Evolutionary conservation across 345 rosid genomes (phyloP), one percentile per base, ranked within the genome.

Genomic region (Hibiscus tridactylites): DNA sequence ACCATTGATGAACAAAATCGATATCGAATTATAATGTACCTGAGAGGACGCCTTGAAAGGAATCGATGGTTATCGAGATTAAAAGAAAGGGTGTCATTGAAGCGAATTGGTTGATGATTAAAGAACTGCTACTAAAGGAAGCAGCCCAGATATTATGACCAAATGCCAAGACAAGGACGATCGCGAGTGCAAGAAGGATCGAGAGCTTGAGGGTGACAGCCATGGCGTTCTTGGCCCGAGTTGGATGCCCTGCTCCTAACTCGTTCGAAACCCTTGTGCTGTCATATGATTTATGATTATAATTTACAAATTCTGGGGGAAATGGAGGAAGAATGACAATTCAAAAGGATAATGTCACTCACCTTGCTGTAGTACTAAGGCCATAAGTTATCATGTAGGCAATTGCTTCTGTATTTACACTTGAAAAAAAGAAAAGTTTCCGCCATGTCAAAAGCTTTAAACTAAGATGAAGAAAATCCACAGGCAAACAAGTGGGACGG

Each of bases 241-340:
- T 47, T 9, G 83, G 65, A 29, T 80, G 77, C 59, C 79, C 95
- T 0, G 95, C 91, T 77, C 95, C 97, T 67, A 90, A 63, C 68
- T 90, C 95, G 52, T 94, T 91, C 1, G 97, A 88, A 71, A 93
- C 93, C 69, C 96, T 88, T 16, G 98, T 91, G 79, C 98, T 91
- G 76, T 8, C 56, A 63, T 60, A 9, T 17, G 5, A 2, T 6
- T 66, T 31, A 31, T 31, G 35, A 33, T 33, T 33, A 39, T 7
- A 39, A 39, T 39, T 39, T 39, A 6, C 9, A 39, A 39, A 39
- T 39, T 8, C 9, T 39, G 44, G 44, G 44, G 9, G 2, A 39
- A 39, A 39, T 39, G 44, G 44, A 39, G 44, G 44, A 39, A 39
- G 8, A 6, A 6, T 39, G 2, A 39, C 0, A 6, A 39, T 1